A percentile compares a stretch with the other conserved stretches of the same genome.
Evolutionary conservation across 2,329 filamentous ascomycete species (phyloP).

Genomic region (Colletotrichum viniferum): DNA sequence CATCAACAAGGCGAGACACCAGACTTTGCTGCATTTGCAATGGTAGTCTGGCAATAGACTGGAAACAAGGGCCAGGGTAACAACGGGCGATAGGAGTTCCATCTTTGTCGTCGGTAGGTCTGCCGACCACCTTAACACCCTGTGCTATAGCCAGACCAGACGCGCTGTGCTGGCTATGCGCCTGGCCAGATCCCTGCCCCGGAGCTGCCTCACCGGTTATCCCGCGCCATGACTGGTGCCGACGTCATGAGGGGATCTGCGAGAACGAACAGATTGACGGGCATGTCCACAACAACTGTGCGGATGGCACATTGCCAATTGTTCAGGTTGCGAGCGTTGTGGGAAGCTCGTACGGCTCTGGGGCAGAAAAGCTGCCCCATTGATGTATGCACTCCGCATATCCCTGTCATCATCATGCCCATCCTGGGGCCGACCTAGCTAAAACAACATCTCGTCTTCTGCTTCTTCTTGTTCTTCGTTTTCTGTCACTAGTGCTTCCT

Average conservation of each 20-base stretch:
- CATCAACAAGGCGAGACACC: conserved; percentile 8
- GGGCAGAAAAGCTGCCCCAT: conserved; percentile 12
- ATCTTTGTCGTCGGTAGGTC: not conserved
- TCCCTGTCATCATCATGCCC: not conserved
- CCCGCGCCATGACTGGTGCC: conserved; percentile 11
- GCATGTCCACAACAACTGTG: not conserved
- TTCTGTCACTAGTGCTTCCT: not conserved
- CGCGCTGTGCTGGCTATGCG: conserved; percentile 17
- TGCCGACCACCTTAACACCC: conserved; percentile 1
- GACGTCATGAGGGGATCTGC: conserved; percentile 19
- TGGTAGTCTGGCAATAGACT: conserved; percentile 1
- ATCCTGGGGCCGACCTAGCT: not conserved
- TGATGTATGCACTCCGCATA: conserved; percentile 5
- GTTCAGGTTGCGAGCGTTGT: not conserved
- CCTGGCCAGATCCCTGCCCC: not conserved
- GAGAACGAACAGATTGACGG: not conserved
- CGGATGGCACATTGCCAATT: not conserved
- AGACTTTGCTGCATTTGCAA: not conserved
- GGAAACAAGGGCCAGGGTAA: conserved; percentile 13
- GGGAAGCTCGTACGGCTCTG: not conserved
- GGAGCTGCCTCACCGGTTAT: conserved; percentile 13
- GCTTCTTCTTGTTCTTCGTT: not conserved
- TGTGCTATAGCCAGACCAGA: conserved; percentile 15
- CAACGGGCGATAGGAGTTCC: conserved; percentile 2
- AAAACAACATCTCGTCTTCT: not conserved